phyloP scores from a whole-genome alignment of 805 yeast genomes.

The Myxozyma vanderwaltii region DNA sequence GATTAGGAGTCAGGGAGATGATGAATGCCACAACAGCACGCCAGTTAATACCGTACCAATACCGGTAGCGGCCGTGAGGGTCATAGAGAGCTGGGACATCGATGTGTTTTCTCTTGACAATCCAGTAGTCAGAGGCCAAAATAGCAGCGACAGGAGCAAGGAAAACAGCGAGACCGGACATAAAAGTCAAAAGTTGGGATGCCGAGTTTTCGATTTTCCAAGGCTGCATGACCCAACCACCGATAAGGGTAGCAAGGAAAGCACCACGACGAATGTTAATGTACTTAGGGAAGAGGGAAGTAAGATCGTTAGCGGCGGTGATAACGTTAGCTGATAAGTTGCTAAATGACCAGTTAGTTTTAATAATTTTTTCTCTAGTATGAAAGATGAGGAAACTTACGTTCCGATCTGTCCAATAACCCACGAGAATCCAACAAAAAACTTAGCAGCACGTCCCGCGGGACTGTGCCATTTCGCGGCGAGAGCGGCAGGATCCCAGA shows the following conservation, averaged over 20 bases:
- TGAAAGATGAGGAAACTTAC: not conserved
- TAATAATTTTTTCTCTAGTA: no score
- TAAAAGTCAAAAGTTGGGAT: slow-evolving; percentile 30
- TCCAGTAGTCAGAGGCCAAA: slow-evolving; percentile 31
- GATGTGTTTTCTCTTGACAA: slow-evolving; percentile 27
- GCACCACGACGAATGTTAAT: slow-evolving; percentile 61
- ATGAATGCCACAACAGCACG: slow-evolving; percentile 46
- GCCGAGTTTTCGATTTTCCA: slow-evolving; percentile 35
- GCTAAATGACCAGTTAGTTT: not conserved
- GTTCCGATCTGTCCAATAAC: slow-evolving; percentile 34
- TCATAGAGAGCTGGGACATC: slow-evolving; percentile 33
- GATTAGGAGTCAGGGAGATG: slow-evolving; percentile 32
- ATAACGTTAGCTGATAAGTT: slow-evolving; percentile 57
- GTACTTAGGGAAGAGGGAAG: slow-evolving; percentile 59
- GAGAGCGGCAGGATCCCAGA: slow-evolving; percentile 32
- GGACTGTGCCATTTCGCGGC: slow-evolving; percentile 29
- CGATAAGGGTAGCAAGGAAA: slow-evolving; percentile 28
- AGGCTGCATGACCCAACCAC: slow-evolving; percentile 36
- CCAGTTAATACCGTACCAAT: slow-evolving; percentile 51
- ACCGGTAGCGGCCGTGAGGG: slow-evolving; percentile 48
- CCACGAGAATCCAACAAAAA: slow-evolving; percentile 33
- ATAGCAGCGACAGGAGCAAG: slow-evolving; percentile 33
- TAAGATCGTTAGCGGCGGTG: slow-evolving; percentile 60
- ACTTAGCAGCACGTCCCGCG: slow-evolving; percentile 27
- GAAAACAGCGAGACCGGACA: slow-evolving; percentile 33